Evolutionary conservation across 805 yeast species (phyloP).

Genomic region (Nakazawaea anatomiae): DNA sequence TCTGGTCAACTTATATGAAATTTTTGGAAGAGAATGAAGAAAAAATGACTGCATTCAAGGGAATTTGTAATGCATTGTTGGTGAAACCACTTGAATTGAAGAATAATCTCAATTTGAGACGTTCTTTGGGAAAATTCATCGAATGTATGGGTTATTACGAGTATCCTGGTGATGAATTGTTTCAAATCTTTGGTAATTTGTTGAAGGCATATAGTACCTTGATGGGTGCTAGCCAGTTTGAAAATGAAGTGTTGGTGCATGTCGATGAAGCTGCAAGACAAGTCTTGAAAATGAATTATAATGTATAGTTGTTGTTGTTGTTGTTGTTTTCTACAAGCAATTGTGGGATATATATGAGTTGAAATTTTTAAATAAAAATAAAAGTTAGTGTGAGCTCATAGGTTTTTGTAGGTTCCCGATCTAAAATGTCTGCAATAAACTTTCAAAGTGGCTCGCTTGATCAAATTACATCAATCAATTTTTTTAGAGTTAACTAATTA

Average conservation of each 20-base stretch:
- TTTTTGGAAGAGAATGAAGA: conserved; percentile 76
- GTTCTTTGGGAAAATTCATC: conserved; percentile 46
- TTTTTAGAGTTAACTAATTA: no score
- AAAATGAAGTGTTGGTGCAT: conserved; percentile 14
- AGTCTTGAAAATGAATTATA: conserved; percentile 20
- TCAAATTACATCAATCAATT: no score
- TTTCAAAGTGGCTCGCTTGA: no score
- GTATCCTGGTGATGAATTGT: conserved; percentile 42
- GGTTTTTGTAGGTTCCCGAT: no score
- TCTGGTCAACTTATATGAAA: conserved; percentile 69
- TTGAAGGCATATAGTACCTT: conserved; percentile 39
- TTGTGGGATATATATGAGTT: no score
- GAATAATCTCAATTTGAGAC: conserved; percentile 32
- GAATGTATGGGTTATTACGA: conserved; percentile 53
- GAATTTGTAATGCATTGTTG: conserved; percentile 67
- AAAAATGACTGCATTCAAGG: conserved; percentile 80
- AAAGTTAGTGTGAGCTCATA: no score
- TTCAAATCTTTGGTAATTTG: conserved; percentile 36
- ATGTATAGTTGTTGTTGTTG: conserved; percentile 13
- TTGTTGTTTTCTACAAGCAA: background rate
- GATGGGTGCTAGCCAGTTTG: conserved; percentile 34
- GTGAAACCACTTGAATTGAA: conserved; percentile 64
- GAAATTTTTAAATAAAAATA: no score
- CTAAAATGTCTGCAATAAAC: no score
- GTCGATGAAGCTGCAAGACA: conserved; percentile 20